Evolutionary conservation across 106 monocot genomes (phyloP), one percentile per base, ranked within the genome.

Genomic region (Ottelia alismoides): DNA sequence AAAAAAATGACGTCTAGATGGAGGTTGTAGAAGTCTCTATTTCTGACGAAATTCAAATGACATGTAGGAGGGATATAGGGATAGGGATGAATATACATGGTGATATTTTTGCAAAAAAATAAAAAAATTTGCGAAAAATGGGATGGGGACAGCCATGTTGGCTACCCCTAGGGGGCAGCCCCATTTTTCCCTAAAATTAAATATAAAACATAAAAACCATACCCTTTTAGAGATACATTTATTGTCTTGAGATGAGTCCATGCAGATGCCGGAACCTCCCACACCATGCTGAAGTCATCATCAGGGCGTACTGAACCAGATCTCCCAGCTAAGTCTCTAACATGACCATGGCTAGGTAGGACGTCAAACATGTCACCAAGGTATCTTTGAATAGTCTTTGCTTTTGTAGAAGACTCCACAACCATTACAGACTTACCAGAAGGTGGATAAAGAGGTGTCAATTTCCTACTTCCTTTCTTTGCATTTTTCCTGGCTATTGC

Each of bases 201-300:
- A 40, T 45, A 3, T 53, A 52, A 4, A 27, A 14, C 3, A 58
- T 18, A 50, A 31, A 49, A 12, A 31, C 19, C 70, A 52, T 81
- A 85, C 94, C 94, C 77, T 31, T 49, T 81, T 31, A 94, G 71
- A 55, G 94, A 84, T 40, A 72, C 70, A 67, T 73, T 80, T 60
- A 94, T 94, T 66, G 78, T 81, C 40, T 94, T 94, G 22, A 94
- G 78, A 73, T 88, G 96, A 53, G 96, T 85, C 89, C 88, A 96
- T 17, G 96, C 88, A 72, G 76, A 69, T 58, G 70, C 49, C 32
- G 85, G 96, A 19, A 96, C 96, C 68, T 96, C 96, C 96, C 96
- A 96, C 20, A 96, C 89, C 85, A 96, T 82, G 63, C 96, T 96
- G 64, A 96, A 96, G 58, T 82, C 81, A 66, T 89, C 89, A 74